These are phyloP conservation scores for Fusarium aywerte DNA, from an alignment of 2,329 filamentous ascomycete genomes.

Conservation along the genomic window DNA sequence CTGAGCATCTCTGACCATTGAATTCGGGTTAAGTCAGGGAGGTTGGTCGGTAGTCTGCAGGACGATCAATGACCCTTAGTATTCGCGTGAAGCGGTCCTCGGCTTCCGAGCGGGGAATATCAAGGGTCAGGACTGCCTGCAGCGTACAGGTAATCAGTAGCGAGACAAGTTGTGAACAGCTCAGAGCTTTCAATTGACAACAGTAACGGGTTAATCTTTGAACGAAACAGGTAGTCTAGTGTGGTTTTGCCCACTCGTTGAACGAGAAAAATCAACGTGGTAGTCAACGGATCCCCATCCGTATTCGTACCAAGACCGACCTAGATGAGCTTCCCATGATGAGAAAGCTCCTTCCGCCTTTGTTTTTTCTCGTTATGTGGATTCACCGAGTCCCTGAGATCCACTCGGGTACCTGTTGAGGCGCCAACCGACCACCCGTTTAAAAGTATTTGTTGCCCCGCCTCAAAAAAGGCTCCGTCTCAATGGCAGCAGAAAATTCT, in stretches of 20 bases:
- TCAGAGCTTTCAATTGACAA: slow-evolving; percentile 3
- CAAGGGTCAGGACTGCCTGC: slow-evolving; percentile 12
- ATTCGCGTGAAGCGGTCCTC: slow-evolving; percentile 36
- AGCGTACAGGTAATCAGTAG: not conserved
- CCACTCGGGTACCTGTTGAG: slow-evolving; percentile 32
- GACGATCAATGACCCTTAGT: slow-evolving; percentile 31
- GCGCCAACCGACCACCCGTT: slow-evolving; percentile 21
- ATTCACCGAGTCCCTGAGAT: slow-evolving; percentile 29
- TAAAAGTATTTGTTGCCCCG: slow-evolving; percentile 36
- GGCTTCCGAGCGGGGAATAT: slow-evolving; percentile 43
- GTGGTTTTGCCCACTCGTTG: slow-evolving; percentile 35
- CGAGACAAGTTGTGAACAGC: slow-evolving; percentile 2
- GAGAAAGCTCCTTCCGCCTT: slow-evolving; percentile 33
- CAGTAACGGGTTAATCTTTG: not conserved
- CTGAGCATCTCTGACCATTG: not conserved
- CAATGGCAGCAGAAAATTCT: slow-evolving; percentile 45
- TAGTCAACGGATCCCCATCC: slow-evolving; percentile 20
- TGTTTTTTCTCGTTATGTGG: slow-evolving; percentile 23
- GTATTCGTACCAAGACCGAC: slow-evolving; percentile 37
- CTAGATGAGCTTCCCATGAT: slow-evolving; percentile 29
- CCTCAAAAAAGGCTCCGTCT: slow-evolving; percentile 28
- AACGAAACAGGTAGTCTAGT: not conserved
- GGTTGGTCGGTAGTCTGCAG: slow-evolving; percentile 18
- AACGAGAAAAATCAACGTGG: slow-evolving; percentile 45
- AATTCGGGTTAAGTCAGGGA: slow-evolving; percentile 13